These are phyloP conservation scores for Podila minutissima DNA, from an alignment of 192 early-diverging fungal species.

Conservation along the genomic window DNA sequence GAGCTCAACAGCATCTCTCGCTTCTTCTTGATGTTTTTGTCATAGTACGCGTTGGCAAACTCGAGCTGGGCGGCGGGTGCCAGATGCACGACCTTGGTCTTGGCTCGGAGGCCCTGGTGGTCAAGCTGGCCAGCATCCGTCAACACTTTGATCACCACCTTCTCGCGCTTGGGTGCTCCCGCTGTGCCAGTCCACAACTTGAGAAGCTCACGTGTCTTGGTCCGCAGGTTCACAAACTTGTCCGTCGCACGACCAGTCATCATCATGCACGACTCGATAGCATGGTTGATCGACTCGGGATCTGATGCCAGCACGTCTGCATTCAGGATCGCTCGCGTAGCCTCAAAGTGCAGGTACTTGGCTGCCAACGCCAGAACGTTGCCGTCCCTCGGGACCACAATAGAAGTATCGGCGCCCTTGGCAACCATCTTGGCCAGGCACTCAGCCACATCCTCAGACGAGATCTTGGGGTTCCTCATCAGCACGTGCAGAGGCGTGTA, in stretches of 20 bases:
- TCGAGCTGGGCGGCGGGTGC: conserved; percentile 26
- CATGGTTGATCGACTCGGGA: conserved; percentile 43
- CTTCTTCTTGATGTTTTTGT: conserved; percentile 31
- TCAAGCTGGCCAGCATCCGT: conserved; percentile 36
- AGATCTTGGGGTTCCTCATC: conserved; percentile 96
- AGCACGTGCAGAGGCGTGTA: conserved; percentile 63
- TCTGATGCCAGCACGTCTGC: conserved; percentile 32
- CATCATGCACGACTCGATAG: conserved; percentile 45
- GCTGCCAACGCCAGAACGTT: conserved; percentile 44
- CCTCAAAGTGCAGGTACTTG: conserved; percentile 49
- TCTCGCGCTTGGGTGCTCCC: conserved; percentile 32
- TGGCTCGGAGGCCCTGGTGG: conserved; percentile 12
- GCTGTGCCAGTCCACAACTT: conserved; percentile 44
- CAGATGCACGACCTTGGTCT: conserved; percentile 14
- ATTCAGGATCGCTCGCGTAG: conserved; percentile 21
- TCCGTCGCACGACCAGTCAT: conserved; percentile 49
- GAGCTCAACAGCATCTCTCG: conserved; percentile 25
- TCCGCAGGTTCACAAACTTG: conserved; percentile 49
- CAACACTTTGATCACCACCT: conserved; percentile 26
- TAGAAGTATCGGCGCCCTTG: conserved; percentile 43
- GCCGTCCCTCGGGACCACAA: conserved; percentile 25
- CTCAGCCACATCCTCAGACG: conserved; percentile 70
- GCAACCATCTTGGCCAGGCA: conserved; percentile 27
- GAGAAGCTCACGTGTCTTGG: conserved; percentile 43
- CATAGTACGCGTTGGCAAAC: conserved; percentile 35